phyloP scores from a whole-genome alignment of 352 stramenopile species.

The Globisporangium cystogenes region DNA sequence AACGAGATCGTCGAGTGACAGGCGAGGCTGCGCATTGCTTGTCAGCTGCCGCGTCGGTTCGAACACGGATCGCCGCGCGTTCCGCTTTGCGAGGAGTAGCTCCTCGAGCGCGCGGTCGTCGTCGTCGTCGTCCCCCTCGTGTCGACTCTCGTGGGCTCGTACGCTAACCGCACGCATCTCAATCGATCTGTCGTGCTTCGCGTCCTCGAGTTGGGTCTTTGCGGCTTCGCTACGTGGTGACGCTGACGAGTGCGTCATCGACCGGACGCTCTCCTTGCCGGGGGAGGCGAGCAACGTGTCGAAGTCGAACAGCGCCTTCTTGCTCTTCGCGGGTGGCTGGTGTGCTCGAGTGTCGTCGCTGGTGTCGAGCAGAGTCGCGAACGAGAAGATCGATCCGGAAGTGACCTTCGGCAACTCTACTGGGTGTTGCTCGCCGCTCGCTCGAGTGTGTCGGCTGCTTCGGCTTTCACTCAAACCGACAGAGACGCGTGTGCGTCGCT shows the following conservation, averaged over 20 bases:
- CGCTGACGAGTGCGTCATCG: not conserved
- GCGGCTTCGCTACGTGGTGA: not conserved
- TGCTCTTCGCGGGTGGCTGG: not conserved
- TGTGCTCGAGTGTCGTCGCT: not conserved
- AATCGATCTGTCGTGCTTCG: not conserved
- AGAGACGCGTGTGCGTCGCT: not conserved
- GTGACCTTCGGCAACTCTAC: not conserved
- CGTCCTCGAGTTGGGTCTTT: not conserved
- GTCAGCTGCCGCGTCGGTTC: not conserved
- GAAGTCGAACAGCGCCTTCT: slow-evolving; percentile 43
- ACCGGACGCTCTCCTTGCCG: not conserved
- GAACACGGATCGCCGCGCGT: slow-evolving; percentile 3
- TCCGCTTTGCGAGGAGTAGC: slow-evolving; percentile 10
- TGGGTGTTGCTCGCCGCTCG: not conserved
- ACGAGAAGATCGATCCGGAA: slow-evolving; percentile 24
- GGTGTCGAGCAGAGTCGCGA: slow-evolving; percentile 2
- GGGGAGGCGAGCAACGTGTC: slow-evolving; percentile 30
- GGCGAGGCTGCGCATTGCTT: not conserved
- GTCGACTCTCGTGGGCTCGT: not conserved
- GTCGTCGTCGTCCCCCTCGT: slow-evolving; percentile 1
- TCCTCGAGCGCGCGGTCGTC: slow-evolving; percentile 5
- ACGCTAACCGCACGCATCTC: not conserved
- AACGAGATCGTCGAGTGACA: not conserved
- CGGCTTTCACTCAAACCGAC: not conserved
- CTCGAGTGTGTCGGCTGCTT: no score